Conservation (phyloP, 805 yeast species). For the Candida chauliodis region DNA sequence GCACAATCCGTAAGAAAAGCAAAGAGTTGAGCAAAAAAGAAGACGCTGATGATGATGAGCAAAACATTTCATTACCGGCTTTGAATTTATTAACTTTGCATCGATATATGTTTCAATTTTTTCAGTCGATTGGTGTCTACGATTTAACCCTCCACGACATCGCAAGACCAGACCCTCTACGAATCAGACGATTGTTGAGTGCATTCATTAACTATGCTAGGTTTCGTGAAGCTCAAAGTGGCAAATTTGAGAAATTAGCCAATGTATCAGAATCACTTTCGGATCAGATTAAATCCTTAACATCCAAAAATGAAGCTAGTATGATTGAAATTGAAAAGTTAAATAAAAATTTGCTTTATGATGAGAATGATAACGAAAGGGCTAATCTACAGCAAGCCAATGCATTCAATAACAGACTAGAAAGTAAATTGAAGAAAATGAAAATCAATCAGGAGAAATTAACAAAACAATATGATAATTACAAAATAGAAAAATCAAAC, state of each 20-base stretch:
- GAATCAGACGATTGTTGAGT: slow-evolving; percentile 66
- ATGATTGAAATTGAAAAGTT: slow-evolving; percentile 29
- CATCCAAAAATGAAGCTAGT: slow-evolving; percentile 37
- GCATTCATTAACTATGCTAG: slow-evolving; percentile 84
- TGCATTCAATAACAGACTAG: slow-evolving; percentile 52
- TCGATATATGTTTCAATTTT: slow-evolving; percentile 56
- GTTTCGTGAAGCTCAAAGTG: slow-evolving; percentile 73
- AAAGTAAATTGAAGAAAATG: slow-evolving; percentile 56
- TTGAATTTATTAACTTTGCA: slow-evolving; percentile 54
- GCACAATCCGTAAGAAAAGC: slow-evolving; percentile 10
- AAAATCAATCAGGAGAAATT: slow-evolving; percentile 61
- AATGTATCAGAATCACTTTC: slow-evolving; percentile 30
- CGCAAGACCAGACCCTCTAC: slow-evolving; percentile 67
- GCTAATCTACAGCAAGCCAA: slow-evolving; percentile 37
- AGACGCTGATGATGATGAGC: slow-evolving; percentile 10
- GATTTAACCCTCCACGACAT: slow-evolving; percentile 77
- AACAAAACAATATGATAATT: slow-evolving; percentile 57
- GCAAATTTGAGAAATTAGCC: slow-evolving; percentile 63
- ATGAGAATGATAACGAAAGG: slow-evolving; percentile 20
- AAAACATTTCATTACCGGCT: slow-evolving; percentile 27
- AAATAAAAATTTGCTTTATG: slow-evolving; percentile 28
- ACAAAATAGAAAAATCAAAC: slow-evolving; percentile 59
- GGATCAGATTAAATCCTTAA: slow-evolving; percentile 32
- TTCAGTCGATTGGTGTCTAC: slow-evolving; percentile 68
- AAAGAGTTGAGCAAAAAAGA: slow-evolving; percentile 4